Base-by-base conservation (phyloP, 2,329 filamentous ascomycete genomes). In the Aspergillus neoniger region DNA sequence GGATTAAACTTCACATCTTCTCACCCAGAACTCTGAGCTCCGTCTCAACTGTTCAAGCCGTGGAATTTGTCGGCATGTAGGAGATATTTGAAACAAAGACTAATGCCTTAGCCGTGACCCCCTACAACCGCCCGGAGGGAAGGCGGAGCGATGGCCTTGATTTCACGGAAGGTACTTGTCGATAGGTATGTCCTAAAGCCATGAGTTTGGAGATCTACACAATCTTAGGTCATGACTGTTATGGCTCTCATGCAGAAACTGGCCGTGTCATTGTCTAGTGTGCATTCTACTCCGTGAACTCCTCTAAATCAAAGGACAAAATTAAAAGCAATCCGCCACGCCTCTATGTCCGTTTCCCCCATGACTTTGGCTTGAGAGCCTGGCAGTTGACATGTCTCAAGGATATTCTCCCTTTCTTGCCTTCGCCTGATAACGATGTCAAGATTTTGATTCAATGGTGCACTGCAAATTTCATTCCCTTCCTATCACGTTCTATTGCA, bases 1-100 rank as follows among this genome's bases (percentile, higher is more conserved):
- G 54, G 63, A 62, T 55, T 32, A 21, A 49, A 19, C 43, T 62
- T 19, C 14, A 12, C 9, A 49, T 49, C 7, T n/a, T 50, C 44
- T 23, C 10, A 44, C 14, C 21, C 15, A 4, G 15, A 17, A 50
- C 32, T 30, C 12, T 32, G 47, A 32, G 8, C 23, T 50, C 10
- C 5, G 21, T 19, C 14, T 50, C 15, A 50, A 14, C 25, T 19
- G 25, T n/a, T 2, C 25, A 3, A 17, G 25, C 25, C 8, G 23
- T 30, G 47, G 12, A 30, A 2, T 19, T 36, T 15, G 4, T 21
- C 47, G 30, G 14, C 21, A 19, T 50, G 47, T 50, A 50, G 47
- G 47, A 19, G 25, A 50, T 19, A 14, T 23, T 28, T 19, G 15
- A 32, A 17, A 23, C 5, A 21, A 5, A 50, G n/a, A 28, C 5